Conservation (phyloP, 495 filamentous ascomycete genomes). For the Aspergillus nanangensis region DNA sequence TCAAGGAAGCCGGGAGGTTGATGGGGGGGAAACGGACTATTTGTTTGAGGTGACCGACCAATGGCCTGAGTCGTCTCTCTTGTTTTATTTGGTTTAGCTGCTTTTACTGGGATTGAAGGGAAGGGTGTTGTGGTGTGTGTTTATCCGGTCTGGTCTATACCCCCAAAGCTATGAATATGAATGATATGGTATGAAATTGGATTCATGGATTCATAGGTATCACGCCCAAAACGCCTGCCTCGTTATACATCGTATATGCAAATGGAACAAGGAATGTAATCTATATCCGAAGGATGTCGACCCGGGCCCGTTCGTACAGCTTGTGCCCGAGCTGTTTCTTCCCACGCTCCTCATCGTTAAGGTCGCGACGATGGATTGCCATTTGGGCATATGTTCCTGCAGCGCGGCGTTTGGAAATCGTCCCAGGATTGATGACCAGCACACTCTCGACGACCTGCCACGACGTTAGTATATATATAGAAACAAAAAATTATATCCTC, state of each 20-base stretch:
- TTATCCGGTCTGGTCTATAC: no score
- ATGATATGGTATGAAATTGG: not conserved
- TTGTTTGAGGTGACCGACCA: slow-evolving; percentile 38
- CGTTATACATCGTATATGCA: slow-evolving; percentile 23
- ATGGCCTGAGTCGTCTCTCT: no score
- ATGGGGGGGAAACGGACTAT: slow-evolving; percentile 36
- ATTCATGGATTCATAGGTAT: no score
- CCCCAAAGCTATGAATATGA: no score
- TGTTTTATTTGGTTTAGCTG: not conserved
- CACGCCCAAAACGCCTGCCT: slow-evolving; percentile 13
- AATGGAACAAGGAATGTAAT: no score
- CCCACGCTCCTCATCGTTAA: slow-evolving; percentile 55
- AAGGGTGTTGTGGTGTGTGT: not conserved
- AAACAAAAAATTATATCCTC: no score
- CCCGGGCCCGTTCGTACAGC: slow-evolving; percentile 75
- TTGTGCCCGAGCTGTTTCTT: slow-evolving; percentile 62
- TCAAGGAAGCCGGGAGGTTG: slow-evolving; percentile 32
- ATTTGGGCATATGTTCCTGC: slow-evolving; percentile 79
- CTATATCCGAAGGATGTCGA: slow-evolving; percentile 78
- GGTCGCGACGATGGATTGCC: slow-evolving; percentile 58
- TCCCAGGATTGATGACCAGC: slow-evolving; percentile 81
- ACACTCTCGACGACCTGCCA: slow-evolving; percentile 85
- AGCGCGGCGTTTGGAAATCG: slow-evolving; percentile 73
- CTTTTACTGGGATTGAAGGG: not conserved
- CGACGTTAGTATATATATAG: no score